phyloP scores from a whole-genome alignment of 768 basidiomycete species.

The Krasilnikovozyma curviuscula region DNA sequence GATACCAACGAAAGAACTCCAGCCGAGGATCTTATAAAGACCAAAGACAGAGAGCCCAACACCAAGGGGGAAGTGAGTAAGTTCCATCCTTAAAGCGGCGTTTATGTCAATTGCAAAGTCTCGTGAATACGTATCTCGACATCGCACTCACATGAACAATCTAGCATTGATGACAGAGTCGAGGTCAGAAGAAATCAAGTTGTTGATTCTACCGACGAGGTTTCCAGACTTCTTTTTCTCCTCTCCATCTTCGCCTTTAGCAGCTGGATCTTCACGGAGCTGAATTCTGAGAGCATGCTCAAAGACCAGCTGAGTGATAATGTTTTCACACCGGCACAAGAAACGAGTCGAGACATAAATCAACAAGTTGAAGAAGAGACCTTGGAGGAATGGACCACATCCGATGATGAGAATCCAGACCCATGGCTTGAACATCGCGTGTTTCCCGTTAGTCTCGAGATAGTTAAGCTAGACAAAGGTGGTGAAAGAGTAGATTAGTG shows the following conservation, averaged over 20 bases:
- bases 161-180: constrained; percentile 28
- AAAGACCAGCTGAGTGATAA: constrained; percentile 52
- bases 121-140: no score
- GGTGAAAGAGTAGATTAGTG: neutral
- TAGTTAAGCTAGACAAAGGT: constrained; percentile 19
- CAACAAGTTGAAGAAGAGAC: constrained; percentile 12
- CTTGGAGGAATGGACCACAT: constrained; percentile 27
- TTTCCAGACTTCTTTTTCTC: constrained; percentile 26
- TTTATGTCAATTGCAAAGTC: neutral
- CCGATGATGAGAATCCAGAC: constrained; percentile 47
- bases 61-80: constrained; percentile 20
- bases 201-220: constrained; percentile 56
- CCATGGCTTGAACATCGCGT: constrained; percentile 41
- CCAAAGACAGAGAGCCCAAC: constrained; percentile 29
- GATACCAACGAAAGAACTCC: constrained; percentile 43
- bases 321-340: constrained; percentile 35
- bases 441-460: constrained; percentile 37
- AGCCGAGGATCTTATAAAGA: constrained; percentile 35
- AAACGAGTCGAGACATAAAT: constrained; percentile 27
- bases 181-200: constrained; percentile 49
- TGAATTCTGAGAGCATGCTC: constrained; percentile 49
- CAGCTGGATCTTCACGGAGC: constrained; percentile 33
- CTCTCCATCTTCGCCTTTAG: constrained; percentile 10
- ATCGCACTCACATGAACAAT: constrained; percentile 27
- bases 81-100: neutral